Evolutionary conservation across 208 protist species (phyloP).

Genomic region (Acanthamoeba culbertsoni): DNA sequence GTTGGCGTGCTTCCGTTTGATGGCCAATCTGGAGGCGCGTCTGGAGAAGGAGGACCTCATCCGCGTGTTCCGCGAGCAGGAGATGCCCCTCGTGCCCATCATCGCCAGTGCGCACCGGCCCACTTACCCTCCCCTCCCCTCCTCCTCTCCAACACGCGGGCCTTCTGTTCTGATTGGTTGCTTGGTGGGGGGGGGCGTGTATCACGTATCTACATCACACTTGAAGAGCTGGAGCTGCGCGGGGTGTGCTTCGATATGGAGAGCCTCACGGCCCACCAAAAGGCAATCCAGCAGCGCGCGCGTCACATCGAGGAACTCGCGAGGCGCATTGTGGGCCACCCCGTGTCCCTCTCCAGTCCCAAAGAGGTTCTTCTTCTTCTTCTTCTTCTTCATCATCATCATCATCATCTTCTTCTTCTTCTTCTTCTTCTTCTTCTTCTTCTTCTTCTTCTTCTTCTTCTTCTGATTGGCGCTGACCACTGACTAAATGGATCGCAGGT

Average conservation of each 20-base stretch:
- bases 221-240: background rate
- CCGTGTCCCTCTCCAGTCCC: background rate
- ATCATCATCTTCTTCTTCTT: background rate
- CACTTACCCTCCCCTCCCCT: background rate
- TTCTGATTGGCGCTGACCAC: no score
- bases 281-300: background rate
- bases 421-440: background rate
- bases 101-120: background rate
- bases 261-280: background rate
- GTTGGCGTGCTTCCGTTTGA: slow-evolving; percentile 27
- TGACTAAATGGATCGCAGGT: slow-evolving; percentile 12
- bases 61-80: background rate
- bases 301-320: background rate
- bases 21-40: slow-evolving; percentile 12
- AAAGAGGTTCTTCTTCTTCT: background rate
- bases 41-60: slow-evolving; percentile 30
- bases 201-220: background rate
- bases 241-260: background rate
- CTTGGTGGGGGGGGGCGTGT: background rate
- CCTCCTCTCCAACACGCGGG: no score
- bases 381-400: background rate
- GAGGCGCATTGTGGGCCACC: background rate
- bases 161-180: no score
- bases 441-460: background rate
- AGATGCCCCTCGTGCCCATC: slow-evolving; percentile 25